These are phyloP conservation scores for Pontederia crassipes DNA, from an alignment of 176 grass and related monocot species.

Conservation along the genomic window DNA sequence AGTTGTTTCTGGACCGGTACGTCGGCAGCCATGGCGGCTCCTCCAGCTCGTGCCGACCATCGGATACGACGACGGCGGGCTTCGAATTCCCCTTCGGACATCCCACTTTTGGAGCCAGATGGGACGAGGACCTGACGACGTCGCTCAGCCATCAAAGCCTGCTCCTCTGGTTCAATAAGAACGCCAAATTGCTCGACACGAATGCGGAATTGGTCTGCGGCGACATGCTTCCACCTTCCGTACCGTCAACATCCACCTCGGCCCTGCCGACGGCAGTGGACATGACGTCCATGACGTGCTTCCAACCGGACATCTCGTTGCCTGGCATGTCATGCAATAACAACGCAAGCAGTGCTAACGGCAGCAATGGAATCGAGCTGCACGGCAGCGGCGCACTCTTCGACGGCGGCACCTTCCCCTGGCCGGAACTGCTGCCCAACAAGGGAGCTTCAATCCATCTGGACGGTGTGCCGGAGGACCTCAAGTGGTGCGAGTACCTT, in stretches of 20 bases:
- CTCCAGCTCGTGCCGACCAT: slow-evolving; percentile 1
- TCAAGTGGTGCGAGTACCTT: slow-evolving; percentile 27
- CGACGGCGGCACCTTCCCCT: slow-evolving; percentile 18
- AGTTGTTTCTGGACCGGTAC: slow-evolving; percentile 2
- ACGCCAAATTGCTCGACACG: not conserved
- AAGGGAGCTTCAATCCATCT: slow-evolving; percentile 13
- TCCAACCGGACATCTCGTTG: not conserved
- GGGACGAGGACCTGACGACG: not conserved
- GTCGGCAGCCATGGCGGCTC: not conserved
- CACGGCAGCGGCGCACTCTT: slow-evolving; percentile 8
- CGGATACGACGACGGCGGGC: not conserved
- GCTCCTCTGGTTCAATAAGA: slow-evolving; percentile 15
- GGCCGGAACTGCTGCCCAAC: slow-evolving; percentile 17
- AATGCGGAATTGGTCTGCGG: slow-evolving; percentile 5
- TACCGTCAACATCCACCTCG: not conserved
- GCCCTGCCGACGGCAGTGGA: not conserved
- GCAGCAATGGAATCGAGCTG: slow-evolving; percentile 9
- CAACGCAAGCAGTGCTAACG: slow-evolving; percentile 14
- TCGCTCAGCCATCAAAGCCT: not conserved
- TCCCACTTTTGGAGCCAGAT: not conserved
- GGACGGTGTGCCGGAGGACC: slow-evolving; percentile 18
- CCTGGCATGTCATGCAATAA: slow-evolving; percentile 2
- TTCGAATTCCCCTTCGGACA: not conserved
- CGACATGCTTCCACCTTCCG: not conserved
- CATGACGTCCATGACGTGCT: not conserved